Conservation (phyloP, 805 yeast species). For the Cephaloascus albidus region DNA sequence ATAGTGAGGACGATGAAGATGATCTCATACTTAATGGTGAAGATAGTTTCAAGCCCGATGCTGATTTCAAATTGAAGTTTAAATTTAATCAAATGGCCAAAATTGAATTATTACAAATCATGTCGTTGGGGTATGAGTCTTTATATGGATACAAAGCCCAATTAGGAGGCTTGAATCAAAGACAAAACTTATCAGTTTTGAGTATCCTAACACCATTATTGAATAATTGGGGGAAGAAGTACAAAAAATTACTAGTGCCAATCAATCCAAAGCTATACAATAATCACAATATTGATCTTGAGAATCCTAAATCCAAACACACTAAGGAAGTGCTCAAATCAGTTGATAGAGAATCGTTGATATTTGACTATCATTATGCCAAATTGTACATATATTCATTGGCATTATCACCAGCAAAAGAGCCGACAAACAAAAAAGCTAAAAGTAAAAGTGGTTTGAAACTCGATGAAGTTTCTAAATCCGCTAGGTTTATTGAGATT, state of each 20-base stretch:
- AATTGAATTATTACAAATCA: slow-evolving; percentile 68
- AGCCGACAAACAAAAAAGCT: slow-evolving; percentile 8
- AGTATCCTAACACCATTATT: slow-evolving; percentile 69
- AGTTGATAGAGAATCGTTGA: slow-evolving; percentile 60
- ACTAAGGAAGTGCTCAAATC: slow-evolving; percentile 26
- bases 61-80: slow-evolving; percentile 35
- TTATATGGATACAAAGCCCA: slow-evolving; percentile 62
- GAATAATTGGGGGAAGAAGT: slow-evolving; percentile 68
- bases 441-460: slow-evolving; percentile 26
- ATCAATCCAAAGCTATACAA: slow-evolving; percentile 29
- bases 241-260: slow-evolving; percentile 43
- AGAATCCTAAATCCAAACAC: slow-evolving; percentile 22
- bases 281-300: slow-evolving; percentile 14
- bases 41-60: slow-evolving; percentile 14
- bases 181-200: slow-evolving; percentile 63
- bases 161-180: slow-evolving; percentile 38
- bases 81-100: slow-evolving; percentile 64
- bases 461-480: slow-evolving; percentile 60
- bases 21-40: slow-evolving; percentile 21
- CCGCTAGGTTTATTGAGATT: slow-evolving; percentile 69
- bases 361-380: slow-evolving; percentile 79
- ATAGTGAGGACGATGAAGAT: slow-evolving; percentile 10
- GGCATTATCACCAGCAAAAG: slow-evolving; percentile 46
- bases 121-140: slow-evolving; percentile 76
- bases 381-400: slow-evolving; percentile 77